These are phyloP conservation scores for Anacardium occidentale DNA, from an alignment of 345 rosid genomes.

Conservation along the genomic window DNA sequence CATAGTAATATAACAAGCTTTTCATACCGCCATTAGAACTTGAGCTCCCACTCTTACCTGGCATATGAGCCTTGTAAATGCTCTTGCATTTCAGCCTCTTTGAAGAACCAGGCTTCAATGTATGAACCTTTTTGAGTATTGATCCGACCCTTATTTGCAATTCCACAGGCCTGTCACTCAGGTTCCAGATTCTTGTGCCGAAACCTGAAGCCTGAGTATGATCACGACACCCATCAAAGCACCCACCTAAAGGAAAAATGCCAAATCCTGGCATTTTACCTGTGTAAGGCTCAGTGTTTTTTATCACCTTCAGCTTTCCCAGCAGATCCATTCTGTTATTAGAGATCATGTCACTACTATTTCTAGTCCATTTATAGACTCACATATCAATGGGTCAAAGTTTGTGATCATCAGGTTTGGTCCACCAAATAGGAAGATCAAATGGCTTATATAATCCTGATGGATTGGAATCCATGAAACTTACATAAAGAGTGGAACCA, in stretches of 20 bases:
- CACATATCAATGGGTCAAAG: slow-evolving; percentile 17
- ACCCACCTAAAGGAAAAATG: slow-evolving; percentile 44
- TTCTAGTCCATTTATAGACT: slow-evolving; percentile 10
- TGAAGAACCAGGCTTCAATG: slow-evolving; percentile 76
- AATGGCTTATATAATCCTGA: slow-evolving; percentile 1
- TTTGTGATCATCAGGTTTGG: slow-evolving; percentile 24
- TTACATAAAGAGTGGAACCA: not conserved
- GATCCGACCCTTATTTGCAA: slow-evolving; percentile 83
- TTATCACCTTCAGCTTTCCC: slow-evolving; percentile 40
- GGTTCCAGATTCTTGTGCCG: slow-evolving; percentile 72
- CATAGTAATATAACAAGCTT: slow-evolving; percentile 65
- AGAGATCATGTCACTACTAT: slow-evolving; percentile 1
- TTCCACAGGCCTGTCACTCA: slow-evolving; percentile 68
- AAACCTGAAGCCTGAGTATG: slow-evolving; percentile 49
- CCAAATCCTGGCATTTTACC: slow-evolving; percentile 45
- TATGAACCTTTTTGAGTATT: slow-evolving; percentile 71
- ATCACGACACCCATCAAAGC: slow-evolving; percentile 73
- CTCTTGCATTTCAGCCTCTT: slow-evolving; percentile 68
- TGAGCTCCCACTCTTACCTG: slow-evolving; percentile 28
- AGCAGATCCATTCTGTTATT: slow-evolving; percentile 21
- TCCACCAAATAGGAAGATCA: slow-evolving; percentile 8
- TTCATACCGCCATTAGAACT: slow-evolving; percentile 37
- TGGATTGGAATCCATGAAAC: not conserved
- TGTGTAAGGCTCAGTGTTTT: slow-evolving; percentile 33
- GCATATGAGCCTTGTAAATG: slow-evolving; percentile 76